Percentiles rank a stretch among this genome's conserved stretches.
Conservation (phyloP, 2,329 filamentous ascomycete genomes). For the Colletotrichum coccodes region DNA sequence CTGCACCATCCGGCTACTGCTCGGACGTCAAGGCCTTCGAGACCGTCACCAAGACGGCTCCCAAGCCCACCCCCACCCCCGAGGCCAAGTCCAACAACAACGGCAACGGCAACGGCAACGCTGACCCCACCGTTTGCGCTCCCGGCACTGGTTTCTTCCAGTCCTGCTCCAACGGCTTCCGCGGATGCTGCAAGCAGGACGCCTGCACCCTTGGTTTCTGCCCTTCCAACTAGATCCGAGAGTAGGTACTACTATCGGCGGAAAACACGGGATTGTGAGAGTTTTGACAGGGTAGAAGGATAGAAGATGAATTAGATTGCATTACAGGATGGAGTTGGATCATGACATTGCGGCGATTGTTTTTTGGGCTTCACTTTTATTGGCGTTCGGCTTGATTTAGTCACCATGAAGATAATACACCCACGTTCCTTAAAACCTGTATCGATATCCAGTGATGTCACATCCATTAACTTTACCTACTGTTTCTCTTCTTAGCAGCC, state of each 20-base stretch:
- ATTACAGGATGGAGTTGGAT: slow-evolving; percentile 10
- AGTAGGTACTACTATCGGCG: not conserved
- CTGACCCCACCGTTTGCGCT: slow-evolving; percentile 21
- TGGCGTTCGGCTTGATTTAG: not conserved
- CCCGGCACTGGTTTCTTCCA: slow-evolving; percentile 29
- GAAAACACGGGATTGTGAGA: not conserved
- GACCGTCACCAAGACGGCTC: slow-evolving; percentile 1
- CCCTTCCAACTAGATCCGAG: slow-evolving; percentile 14
- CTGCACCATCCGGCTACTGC: no score
- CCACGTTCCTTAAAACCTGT: slow-evolving; percentile 9
- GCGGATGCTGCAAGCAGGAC: slow-evolving; percentile 25
- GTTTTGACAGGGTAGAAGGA: not conserved
- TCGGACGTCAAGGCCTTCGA: slow-evolving; percentile 22
- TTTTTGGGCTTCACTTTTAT: not conserved
- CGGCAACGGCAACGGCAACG: not conserved
- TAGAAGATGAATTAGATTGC: not conserved
- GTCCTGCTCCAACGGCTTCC: slow-evolving; percentile 27
- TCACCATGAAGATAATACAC: slow-evolving; percentile 1
- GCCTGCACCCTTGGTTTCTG: slow-evolving; percentile 29
- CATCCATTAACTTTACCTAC: no score
- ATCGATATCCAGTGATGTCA: no score
- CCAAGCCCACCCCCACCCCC: slow-evolving; percentile 2
- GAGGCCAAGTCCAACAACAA: not conserved
- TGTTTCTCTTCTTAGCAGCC: no score
- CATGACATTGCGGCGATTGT: slow-evolving; percentile 11